Base-by-base conservation (phyloP, 441 rosid genomes). In the Populus tomentosa region DNA sequence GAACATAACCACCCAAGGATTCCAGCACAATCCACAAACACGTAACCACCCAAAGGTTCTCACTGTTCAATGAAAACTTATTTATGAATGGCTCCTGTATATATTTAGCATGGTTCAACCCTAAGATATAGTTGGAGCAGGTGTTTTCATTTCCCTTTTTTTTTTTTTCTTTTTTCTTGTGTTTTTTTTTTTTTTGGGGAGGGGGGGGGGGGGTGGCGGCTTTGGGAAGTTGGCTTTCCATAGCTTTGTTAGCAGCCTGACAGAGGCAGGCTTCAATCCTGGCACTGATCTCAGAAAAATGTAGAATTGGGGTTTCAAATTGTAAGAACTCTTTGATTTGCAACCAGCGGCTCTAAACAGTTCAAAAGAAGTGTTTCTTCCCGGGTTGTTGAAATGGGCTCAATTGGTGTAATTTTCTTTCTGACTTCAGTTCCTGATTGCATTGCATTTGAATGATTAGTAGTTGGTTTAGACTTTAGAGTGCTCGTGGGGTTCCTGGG, bases 1-100 rank as follows among this genome's bases (percentile, higher is more conserved):
- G 99, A 95, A 72, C 99, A 95, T 81, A 95, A 86, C 90, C 99
- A 95, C 64, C 88, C 89, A 0, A 88, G 88, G 77, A 23, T 91
- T 70, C 87, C 89, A 53, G 82, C 97, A 33, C 95, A 92, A 74
- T 83, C 97, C 28, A 80, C 89, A 40, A 87, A 87, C 74, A 70
- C 84, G 21, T 67, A 40, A 28, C 76, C 24, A 38, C 66, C 73
- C 75, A 70, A 63, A 73, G 80, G 75, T 67, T 72, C 36, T 69
- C 53, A n/a, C 35, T 70, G 64, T 69, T 81, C 68, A 13, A 56
- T 78, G 36, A 6, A 59, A 36, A 61, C 33, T 18, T 71, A 30
- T 65, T 78, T 56, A 46, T 64, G 74, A 80, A 77, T 77, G 73
- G 81, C 82, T 79, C 79, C 82, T 85, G 88, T 87, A 87, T 73